Evolutionary conservation across 352 stramenopile genomes (phyloP).

Genomic region (Achlya hypogyna): DNA sequence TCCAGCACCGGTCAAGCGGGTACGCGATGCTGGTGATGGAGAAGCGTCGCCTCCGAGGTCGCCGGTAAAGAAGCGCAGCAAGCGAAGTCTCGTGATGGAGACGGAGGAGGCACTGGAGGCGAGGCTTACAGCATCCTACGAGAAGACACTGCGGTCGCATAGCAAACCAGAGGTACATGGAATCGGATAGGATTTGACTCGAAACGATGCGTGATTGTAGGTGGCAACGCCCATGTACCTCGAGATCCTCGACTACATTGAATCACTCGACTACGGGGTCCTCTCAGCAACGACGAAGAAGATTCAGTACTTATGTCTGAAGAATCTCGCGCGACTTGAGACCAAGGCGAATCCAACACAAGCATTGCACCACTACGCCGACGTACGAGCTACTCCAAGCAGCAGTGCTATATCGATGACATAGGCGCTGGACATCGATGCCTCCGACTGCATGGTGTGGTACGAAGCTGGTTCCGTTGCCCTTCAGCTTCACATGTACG

Average conservation of each 20-base stretch:
- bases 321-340: constrained; percentile 14
- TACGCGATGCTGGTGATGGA: neutral
- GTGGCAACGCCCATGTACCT: constrained; percentile 9
- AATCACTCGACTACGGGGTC: neutral
- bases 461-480: constrained; percentile 12
- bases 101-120: constrained; percentile 18
- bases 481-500: constrained; percentile 7
- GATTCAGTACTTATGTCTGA: constrained; percentile 17
- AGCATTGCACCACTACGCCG: constrained; percentile 14
- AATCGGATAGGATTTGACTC: neutral
- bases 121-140: constrained; percentile 11
- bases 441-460: constrained; percentile 15
- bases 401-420: neutral
- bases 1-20: neutral
- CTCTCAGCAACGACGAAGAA: constrained; percentile 8
- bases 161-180: constrained; percentile 2
- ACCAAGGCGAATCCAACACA: neutral
- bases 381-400: neutral
- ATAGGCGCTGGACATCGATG: constrained; percentile 15
- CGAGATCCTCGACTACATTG: constrained; percentile 5
- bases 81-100: neutral
- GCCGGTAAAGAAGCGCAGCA: constrained; percentile 1
- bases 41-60: neutral
- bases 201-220: neutral
- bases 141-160: constrained; percentile 11